These are phyloP conservation scores for Umbelopsis vinacea DNA, from an alignment of 192 early-diverging fungal species.

Conservation along the genomic window DNA sequence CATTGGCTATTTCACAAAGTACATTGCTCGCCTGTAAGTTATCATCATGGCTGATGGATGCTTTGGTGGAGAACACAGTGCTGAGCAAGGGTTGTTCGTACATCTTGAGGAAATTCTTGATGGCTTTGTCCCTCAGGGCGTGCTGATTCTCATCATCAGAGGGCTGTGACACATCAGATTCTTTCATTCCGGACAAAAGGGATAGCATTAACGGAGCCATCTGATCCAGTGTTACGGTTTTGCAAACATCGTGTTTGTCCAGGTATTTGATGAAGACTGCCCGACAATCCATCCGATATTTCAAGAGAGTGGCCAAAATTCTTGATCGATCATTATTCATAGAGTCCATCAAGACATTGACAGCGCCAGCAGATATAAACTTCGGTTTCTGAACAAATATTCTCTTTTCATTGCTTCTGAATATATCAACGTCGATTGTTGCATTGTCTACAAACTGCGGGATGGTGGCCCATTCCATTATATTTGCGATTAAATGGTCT, in stretches of 20 bases:
- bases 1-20: background rate
- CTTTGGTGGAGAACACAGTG: too few species aligned
- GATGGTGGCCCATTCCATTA: conserved; percentile 19
- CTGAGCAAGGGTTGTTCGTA: too few species aligned
- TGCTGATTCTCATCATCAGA: background rate
- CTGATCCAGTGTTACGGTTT: background rate
- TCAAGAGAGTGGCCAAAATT: conserved; percentile 21
- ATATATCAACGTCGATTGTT: background rate
- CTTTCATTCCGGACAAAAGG: background rate
- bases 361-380: background rate
- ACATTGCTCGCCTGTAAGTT: background rate
- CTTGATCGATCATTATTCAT: conserved; percentile 20
- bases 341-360: conserved; percentile 9
- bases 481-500: conserved; percentile 17
- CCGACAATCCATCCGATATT: background rate
- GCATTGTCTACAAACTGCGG: background rate
- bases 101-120: background rate
- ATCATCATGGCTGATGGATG: too few species aligned
- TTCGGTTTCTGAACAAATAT: background rate
- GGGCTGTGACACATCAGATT: too few species aligned
- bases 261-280: background rate
- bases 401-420: conserved; percentile 2
- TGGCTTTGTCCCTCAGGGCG: background rate
- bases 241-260: background rate
- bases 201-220: background rate